A percentile compares a stretch with the other conserved stretches of the same genome.
Conservation (phyloP, 2,329 filamentous ascomycete species). For the Cladosporium austrohemisphaericum region DNA sequence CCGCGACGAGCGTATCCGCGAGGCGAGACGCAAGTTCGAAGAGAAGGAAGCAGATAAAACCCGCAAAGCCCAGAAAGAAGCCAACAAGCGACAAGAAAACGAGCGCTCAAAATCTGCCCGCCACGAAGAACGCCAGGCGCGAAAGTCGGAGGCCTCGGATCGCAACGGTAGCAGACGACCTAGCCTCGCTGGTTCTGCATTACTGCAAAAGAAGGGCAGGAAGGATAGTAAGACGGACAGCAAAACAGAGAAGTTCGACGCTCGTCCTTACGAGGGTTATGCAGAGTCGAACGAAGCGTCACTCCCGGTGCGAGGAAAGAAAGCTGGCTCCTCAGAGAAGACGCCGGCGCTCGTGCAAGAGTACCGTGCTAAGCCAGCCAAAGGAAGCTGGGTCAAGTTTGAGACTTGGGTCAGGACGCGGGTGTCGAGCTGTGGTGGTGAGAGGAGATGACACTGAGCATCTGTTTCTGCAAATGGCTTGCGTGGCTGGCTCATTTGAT, state of each 20-base stretch:
- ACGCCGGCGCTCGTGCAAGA: constrained; percentile 13
- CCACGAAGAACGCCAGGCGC: constrained; percentile 38
- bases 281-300: constrained; percentile 23
- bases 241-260: constrained; percentile 18
- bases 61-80: constrained; percentile 52
- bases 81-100: constrained; percentile 44
- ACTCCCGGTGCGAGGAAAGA: constrained; percentile 24
- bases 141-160: constrained; percentile 38
- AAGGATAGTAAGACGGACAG: constrained; percentile 18
- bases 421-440: constrained; percentile 46
- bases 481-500: no score
- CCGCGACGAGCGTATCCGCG: constrained; percentile 54
- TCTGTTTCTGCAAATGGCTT: no score
- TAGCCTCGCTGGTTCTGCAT: not conserved
- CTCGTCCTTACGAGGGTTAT: constrained; percentile 27
- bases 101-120: constrained; percentile 44
- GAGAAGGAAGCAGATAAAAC: constrained; percentile 58
- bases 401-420: constrained; percentile 56
- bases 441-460: constrained; percentile 7
- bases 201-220: constrained; percentile 19
- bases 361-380: constrained; percentile 12
- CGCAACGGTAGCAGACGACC: constrained; percentile 4
- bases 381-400: constrained; percentile 49
- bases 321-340: constrained; percentile 27
- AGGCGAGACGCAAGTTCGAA: constrained; percentile 54